Evolutionary conservation across 805 yeast species (phyloP), one percentile per base, ranked within the genome.

Genomic region (Barnettozyma wickerhamii): DNA sequence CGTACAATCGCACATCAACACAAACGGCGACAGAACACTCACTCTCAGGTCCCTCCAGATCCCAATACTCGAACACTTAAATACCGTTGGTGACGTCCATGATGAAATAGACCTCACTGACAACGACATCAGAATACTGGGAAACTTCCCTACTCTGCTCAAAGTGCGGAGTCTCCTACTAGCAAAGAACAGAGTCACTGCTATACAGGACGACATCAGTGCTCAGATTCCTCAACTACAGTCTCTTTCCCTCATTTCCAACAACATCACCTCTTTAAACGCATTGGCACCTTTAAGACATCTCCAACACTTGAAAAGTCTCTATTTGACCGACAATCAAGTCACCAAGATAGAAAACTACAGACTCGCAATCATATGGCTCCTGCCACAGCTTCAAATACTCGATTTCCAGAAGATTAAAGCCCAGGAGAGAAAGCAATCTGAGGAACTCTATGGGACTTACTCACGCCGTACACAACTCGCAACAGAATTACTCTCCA

Each of bases 101-200:
- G 81, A 71, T 45, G 76, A 71, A 13, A 61, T 91, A 3, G 97
- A 91, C 58, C 56, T 91, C 24, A 77, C 91, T 1, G 81, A 83
- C 53, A 91, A 91, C 60, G 81, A 77, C 26, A 62, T 91, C n/a
- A 60, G 70, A 1, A 68, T 67, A 3, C 49, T 91, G 6, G 69
- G 72, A 13, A 68, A 65, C 53, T 67, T 75, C 28, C 86, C 81
- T 0, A 53, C 43, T 17, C 54, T 72, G 30, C 37, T 40, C 24
- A 71, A 69, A 30, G 53, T 75, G 37, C 69, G 69, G 33, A 74
- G 82, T 0, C 51, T 91, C 3, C 64, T 89, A 7, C 50, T 81
- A 18, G 81, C 84, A 0, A 72, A 77, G 44, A 91, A 91, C 58
- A 64, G 74, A 45, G 75, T 89, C 4, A 46, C 65, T 3, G 33